Evolutionary conservation across 176 grass and related monocot genomes (phyloP).

Genomic region (Musa itinerans): DNA sequence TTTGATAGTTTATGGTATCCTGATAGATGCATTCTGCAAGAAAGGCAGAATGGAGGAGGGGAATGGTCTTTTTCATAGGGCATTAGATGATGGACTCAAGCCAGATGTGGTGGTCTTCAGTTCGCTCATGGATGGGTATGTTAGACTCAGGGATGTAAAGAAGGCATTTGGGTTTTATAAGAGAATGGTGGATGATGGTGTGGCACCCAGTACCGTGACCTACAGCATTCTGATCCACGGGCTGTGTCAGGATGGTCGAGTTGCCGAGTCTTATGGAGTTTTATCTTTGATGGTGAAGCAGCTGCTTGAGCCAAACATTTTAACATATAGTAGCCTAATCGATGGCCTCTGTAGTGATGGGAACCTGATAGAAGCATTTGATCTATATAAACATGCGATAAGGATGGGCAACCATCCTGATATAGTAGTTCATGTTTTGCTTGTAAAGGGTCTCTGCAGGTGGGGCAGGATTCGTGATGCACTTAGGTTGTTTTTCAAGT

Average conservation of each 20-base stretch:
- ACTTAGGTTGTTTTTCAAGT: slow-evolving; percentile 2
- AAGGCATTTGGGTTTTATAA: slow-evolving; percentile 8
- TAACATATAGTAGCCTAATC: slow-evolving; percentile 10
- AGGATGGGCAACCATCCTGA: not conserved
- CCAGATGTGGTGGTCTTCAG: not conserved
- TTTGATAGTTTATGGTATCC: slow-evolving; percentile 15
- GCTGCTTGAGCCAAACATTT: slow-evolving; percentile 2
- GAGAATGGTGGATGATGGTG: slow-evolving; percentile 15
- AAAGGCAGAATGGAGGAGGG: slow-evolving; percentile 11
- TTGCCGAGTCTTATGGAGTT: slow-evolving; percentile 9
- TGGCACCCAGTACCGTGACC: not conserved
- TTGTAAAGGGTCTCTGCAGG: slow-evolving; percentile 15
- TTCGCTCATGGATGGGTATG: not conserved
- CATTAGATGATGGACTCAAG: not conserved
- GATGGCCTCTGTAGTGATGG: slow-evolving; percentile 14
- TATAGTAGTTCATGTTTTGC: not conserved
- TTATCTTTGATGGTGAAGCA: slow-evolving; percentile 11
- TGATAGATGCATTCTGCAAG: slow-evolving; percentile 20
- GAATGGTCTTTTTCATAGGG: not conserved
- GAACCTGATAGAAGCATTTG: slow-evolving; percentile 19
- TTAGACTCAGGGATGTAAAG: not conserved
- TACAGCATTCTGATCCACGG: slow-evolving; percentile 22
- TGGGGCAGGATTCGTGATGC: slow-evolving; percentile 11
- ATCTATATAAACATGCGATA: not conserved
- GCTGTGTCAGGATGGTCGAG: slow-evolving; percentile 7